These are phyloP conservation scores for Lonicera japonica DNA, from an alignment of 129 eudicot species.

Conservation along the genomic window DNA sequence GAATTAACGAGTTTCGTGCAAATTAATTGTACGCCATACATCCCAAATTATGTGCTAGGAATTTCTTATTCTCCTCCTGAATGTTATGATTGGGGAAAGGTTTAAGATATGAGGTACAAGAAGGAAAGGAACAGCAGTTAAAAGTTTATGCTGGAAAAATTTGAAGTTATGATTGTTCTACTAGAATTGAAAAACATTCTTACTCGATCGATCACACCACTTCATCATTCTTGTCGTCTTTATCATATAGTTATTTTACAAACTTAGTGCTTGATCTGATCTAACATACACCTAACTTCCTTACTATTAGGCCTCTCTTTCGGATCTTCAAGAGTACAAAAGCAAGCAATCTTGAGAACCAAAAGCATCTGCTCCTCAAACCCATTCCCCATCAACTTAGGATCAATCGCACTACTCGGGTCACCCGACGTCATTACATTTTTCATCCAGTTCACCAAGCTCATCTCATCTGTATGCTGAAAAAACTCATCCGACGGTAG, in stretches of 20 bases:
- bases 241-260: too few species aligned
- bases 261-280: conserved; percentile 49
- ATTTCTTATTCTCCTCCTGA: too few species aligned
- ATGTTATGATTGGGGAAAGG: too few species aligned
- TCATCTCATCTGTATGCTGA: conserved; percentile 58
- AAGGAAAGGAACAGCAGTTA: too few species aligned
- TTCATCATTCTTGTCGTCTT: not conserved
- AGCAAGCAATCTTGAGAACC: conserved; percentile 89
- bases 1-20: too few species aligned
- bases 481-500: conserved; percentile 74
- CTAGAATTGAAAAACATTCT: not conserved
- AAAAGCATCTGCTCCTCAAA: conserved; percentile 85
- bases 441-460: conserved; percentile 85
- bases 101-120: too few species aligned
- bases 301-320: conserved; percentile 86
- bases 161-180: too few species aligned
- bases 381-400: conserved; percentile 60
- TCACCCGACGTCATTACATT: conserved; percentile 72
- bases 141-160: too few species aligned
- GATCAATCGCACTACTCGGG: conserved; percentile 64
- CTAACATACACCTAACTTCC: conserved; percentile 67
- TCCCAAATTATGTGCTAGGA: too few species aligned
- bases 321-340: conserved; percentile 68
- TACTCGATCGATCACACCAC: not conserved
- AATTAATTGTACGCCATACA: too few species aligned